Conservation (phyloP, 208 protist genomes). For the Crithidia fasciculata region DNA sequence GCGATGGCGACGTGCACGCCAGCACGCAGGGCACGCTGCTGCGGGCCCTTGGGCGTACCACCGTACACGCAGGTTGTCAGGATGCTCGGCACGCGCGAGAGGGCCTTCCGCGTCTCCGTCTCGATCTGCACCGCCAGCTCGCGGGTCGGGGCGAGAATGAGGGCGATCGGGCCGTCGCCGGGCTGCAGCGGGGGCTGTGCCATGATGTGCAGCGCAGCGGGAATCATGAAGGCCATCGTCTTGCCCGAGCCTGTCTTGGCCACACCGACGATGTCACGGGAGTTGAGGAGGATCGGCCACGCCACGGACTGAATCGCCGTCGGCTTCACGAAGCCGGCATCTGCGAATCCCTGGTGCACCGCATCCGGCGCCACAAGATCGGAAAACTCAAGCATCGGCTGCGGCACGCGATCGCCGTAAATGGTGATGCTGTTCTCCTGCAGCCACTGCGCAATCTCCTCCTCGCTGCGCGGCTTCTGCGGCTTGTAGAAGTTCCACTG, state of each 20-base stretch:
- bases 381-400: conserved; percentile 85
- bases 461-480: conserved; percentile 70
- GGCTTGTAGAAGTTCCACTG: conserved; percentile 91
- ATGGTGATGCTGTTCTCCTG: conserved; percentile 83
- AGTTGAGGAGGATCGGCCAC: conserved; percentile 89
- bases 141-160: conserved; percentile 91
- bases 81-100: conserved; percentile 68
- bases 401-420: conserved; percentile 83
- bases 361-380: conserved; percentile 81
- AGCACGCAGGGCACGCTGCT: conserved; percentile 73
- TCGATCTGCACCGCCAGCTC: conserved; percentile 94
- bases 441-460: conserved; percentile 75
- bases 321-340: conserved; percentile 75
- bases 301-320: conserved; percentile 92
- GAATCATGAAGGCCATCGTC: conserved; percentile 94
- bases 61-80: conserved; percentile 85
- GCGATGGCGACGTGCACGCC: conserved; percentile 92
- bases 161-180: conserved; percentile 89
- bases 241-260: conserved; percentile 92
- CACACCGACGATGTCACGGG: conserved; percentile 88
- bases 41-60: conserved; percentile 76
- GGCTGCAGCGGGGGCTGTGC: conserved; percentile 82
- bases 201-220: conserved; percentile 90
- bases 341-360: conserved; percentile 82
- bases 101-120: conserved; percentile 81